Conservation (phyloP, 495 filamentous ascomycete species). For the Penicillium parvum region DNA sequence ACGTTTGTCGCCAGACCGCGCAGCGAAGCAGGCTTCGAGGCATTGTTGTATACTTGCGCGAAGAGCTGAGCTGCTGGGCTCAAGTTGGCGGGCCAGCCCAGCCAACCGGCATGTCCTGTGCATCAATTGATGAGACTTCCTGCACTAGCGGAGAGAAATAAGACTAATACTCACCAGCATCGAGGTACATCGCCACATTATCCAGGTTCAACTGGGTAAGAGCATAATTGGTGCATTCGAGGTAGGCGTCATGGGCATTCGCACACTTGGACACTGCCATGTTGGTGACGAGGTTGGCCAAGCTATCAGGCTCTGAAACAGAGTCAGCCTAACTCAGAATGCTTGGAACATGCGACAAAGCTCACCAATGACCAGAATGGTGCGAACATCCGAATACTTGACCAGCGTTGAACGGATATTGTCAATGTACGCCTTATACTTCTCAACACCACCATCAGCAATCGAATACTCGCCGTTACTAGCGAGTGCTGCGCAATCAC, state of each 20-base stretch:
- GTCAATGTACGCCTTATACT: slow-evolving; percentile 73
- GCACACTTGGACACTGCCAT: slow-evolving; percentile 57
- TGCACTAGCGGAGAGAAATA: not conserved
- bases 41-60: slow-evolving; percentile 61
- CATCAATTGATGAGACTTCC: no score
- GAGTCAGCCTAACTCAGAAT: not conserved
- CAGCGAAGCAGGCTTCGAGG: slow-evolving; percentile 59
- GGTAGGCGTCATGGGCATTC: slow-evolving; percentile 58
- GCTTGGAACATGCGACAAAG: not conserved
- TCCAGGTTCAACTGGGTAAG: slow-evolving; percentile 65
- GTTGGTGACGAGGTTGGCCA: slow-evolving; percentile 81
- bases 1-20: slow-evolving; percentile 76
- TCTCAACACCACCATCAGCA: slow-evolving; percentile 51
- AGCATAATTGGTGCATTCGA: slow-evolving; percentile 68
- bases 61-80: slow-evolving; percentile 65
- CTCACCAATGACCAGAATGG: slow-evolving; percentile 50
- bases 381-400: slow-evolving; percentile 29
- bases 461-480: slow-evolving; percentile 72
- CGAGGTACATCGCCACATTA: slow-evolving; percentile 80
- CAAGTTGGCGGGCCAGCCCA: slow-evolving; percentile 79
- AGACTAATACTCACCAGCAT: slow-evolving; percentile 51
- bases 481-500: slow-evolving; percentile 72
- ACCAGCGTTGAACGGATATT: slow-evolving; percentile 32
- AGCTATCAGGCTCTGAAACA: slow-evolving; percentile 69
- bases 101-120: slow-evolving; percentile 58